A percentile compares a stretch with the other conserved stretches of the same genome.
These are phyloP conservation scores for Exutisphaerella laricina DNA, from an alignment of 2,329 filamentous ascomycete genomes.

Conservation along the genomic window DNA sequence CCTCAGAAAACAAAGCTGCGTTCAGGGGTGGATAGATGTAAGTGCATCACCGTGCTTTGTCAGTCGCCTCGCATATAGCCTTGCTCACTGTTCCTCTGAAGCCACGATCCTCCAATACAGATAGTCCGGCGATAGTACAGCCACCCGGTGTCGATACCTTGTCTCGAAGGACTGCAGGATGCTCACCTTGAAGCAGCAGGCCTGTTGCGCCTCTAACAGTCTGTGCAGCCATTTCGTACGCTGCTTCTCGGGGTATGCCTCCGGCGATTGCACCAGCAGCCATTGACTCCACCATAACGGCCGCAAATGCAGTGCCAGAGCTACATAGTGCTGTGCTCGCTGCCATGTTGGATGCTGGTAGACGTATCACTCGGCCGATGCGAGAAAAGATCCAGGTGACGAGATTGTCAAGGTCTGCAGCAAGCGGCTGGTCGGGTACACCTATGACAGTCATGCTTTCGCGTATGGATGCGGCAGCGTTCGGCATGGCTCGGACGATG, in stretches of 20 bases:
- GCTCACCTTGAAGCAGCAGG: conserved; percentile 62
- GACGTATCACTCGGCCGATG: conserved; percentile 64
- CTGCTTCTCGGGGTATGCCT: conserved; percentile 67
- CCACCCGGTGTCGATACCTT: conserved; percentile 74
- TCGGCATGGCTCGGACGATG: conserved; percentile 76
- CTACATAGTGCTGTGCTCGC: conserved; percentile 68
- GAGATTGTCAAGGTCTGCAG: conserved; percentile 49
- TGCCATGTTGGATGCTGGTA: conserved; percentile 65
- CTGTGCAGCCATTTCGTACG: conserved; percentile 72
- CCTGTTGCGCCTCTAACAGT: conserved; percentile 68
- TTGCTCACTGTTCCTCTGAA: conserved; percentile 62
- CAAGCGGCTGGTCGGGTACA: conserved; percentile 54
- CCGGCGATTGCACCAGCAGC: conserved; percentile 74
- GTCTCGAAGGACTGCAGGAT: conserved; percentile 68
- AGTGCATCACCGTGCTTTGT: too few species aligned
- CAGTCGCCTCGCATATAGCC: conserved; percentile 62
- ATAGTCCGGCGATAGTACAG: conserved; percentile 68
- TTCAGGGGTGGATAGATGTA: too few species aligned
- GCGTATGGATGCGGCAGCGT: conserved; percentile 71
- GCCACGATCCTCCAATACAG: conserved; percentile 67
- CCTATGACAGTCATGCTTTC: conserved; percentile 77
- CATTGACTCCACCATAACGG: conserved; percentile 67
- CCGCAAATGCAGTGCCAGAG: conserved; percentile 70
- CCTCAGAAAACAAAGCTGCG: too few species aligned
- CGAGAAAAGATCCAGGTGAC: conserved; percentile 72